These are phyloP conservation scores for Linnemannia zychae DNA, from an alignment of 192 early-diverging fungal species.

Conservation along the genomic window DNA sequence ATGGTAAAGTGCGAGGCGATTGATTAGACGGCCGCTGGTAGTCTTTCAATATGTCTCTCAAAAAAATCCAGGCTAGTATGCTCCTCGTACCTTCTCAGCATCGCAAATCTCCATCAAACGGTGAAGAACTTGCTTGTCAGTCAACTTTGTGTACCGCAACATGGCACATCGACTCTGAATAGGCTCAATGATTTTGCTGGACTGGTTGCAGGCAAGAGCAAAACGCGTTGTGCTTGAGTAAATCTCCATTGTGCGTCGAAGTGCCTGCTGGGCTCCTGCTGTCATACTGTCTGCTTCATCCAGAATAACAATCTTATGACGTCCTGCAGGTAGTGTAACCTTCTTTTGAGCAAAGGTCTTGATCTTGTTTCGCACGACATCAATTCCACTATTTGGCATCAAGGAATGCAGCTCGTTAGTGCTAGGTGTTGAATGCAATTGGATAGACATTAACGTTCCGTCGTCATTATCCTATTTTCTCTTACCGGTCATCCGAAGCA, in stretches of 20 bases:
- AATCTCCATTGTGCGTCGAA: slow-evolving; percentile 98
- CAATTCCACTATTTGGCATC: slow-evolving; percentile 81
- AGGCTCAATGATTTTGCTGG: slow-evolving; percentile 97
- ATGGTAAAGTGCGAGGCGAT: neutral
- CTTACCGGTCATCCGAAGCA: slow-evolving; percentile 96
- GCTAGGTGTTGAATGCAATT: neutral
- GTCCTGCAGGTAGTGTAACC: slow-evolving; percentile 90
- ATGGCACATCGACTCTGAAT: slow-evolving; percentile 97
- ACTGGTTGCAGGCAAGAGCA: slow-evolving; percentile 96
- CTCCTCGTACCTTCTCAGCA: slow-evolving; percentile 73
- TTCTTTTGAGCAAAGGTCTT: slow-evolving; percentile 99
- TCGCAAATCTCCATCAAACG: slow-evolving; percentile 89
- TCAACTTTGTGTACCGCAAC: slow-evolving; percentile 85
- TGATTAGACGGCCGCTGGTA: neutral
- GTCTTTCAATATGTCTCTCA: neutral
- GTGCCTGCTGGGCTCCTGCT: slow-evolving; percentile 94
- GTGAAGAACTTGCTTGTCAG: slow-evolving; percentile 82
- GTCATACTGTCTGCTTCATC: slow-evolving; percentile 99
- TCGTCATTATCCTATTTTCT: neutral
- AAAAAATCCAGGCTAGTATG: neutral
- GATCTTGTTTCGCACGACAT: slow-evolving; percentile 95
- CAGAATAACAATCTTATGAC: slow-evolving; percentile 92
- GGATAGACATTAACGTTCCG: neutral
- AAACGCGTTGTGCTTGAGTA: slow-evolving; percentile 97
- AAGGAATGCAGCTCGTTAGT: neutral